phyloP scores from a whole-genome alignment of 495 filamentous ascomycete genomes.

The Aspergillus saccharolyticus region DNA sequence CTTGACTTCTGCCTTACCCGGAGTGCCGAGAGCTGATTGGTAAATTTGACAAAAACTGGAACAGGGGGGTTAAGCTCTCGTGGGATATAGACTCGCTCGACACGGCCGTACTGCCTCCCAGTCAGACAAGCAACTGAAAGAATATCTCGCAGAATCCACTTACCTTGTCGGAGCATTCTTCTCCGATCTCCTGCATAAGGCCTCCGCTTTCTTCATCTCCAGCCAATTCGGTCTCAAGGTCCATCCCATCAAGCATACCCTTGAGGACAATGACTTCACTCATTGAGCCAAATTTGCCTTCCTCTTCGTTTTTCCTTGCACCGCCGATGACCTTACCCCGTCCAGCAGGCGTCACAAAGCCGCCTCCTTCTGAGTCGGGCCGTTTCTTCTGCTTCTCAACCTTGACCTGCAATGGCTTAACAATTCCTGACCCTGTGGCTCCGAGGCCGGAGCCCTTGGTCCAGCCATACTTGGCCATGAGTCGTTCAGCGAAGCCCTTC shows the following conservation, averaged over 20 bases:
- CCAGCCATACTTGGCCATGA: slow-evolving; percentile 93
- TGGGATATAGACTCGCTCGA: slow-evolving; percentile 77
- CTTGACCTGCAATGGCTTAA: slow-evolving; percentile 74
- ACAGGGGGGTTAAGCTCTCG: slow-evolving; percentile 44
- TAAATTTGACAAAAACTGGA: slow-evolving; percentile 89
- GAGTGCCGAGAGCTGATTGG: slow-evolving; percentile 69
- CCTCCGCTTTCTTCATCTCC: slow-evolving; percentile 52
- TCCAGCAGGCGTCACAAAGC: slow-evolving; percentile 62
- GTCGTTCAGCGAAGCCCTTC: slow-evolving; percentile 74
- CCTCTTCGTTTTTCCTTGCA: slow-evolving; percentile 42
- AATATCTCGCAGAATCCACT: slow-evolving; percentile 9
- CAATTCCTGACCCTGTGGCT: slow-evolving; percentile 71
- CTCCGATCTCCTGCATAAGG: slow-evolving; percentile 88
- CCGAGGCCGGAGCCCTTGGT: slow-evolving; percentile 82
- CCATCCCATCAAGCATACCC: slow-evolving; percentile 79
- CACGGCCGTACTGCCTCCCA: slow-evolving; percentile 64
- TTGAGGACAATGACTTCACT: slow-evolving; percentile 71
- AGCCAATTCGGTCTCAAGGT: slow-evolving; percentile 61
- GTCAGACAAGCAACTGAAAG: slow-evolving; percentile 1
- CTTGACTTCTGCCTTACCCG: slow-evolving; percentile 47
- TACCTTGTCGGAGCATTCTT: slow-evolving; percentile 79
- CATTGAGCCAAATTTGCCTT: slow-evolving; percentile 66
- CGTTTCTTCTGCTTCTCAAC: slow-evolving; percentile 77
- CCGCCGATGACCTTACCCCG: slow-evolving; percentile 78
- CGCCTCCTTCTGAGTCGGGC: slow-evolving; percentile 73